Evolutionary conservation across 495 filamentous ascomycete species (phyloP), one percentile per base, ranked within the genome.

Genomic region (Penicillium maclennaniae): DNA sequence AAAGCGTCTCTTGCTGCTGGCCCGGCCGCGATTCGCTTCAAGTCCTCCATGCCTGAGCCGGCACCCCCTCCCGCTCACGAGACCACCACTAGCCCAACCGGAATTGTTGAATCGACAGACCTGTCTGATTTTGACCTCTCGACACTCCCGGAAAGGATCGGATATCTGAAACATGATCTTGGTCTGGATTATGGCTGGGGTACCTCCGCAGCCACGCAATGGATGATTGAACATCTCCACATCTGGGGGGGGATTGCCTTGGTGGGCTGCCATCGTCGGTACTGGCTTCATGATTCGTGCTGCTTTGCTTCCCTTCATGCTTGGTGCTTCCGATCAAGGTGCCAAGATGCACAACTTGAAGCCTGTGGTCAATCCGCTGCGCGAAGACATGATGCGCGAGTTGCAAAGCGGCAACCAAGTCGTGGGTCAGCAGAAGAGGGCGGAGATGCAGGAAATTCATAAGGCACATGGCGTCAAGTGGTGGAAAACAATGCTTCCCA

Each of bases 121-220:
- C 43, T 71, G 7, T 47, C 62, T 12, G 68, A 71, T 25, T 47
- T 80, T 4, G 72, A 72, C 46, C 68, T 75, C 46, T 63, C 63
- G 23, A 61, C 75, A 26, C 78, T 88, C 38, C 80, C 87, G 17
- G 87, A 89, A 55, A 74, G 81, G 17, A 84, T 93, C 53, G 93
- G 93, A 45, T 96, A 89, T 60, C 77, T 98, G 45, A 86, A 88
- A 58, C 78, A 80, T 58, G 79, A 80, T 0, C 71, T 96, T 19
- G 93, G 93, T 1, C 70, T 97, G 19, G 89, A 96, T 55, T 97
- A 83, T 61, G 89, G 91, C 61, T 91, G 75, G 75, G 92, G 93
- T 20, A 78, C 85, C 3, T 86, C 88, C 0, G 62, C 83, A 1
- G 52, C 80, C 9, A 79, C 93, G 48, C 76, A 97, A 74, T 88